Evolutionary conservation across 257 asterid species (phyloP), one percentile per base, ranked within the genome.

Genomic region (Solanum peruvianum): DNA sequence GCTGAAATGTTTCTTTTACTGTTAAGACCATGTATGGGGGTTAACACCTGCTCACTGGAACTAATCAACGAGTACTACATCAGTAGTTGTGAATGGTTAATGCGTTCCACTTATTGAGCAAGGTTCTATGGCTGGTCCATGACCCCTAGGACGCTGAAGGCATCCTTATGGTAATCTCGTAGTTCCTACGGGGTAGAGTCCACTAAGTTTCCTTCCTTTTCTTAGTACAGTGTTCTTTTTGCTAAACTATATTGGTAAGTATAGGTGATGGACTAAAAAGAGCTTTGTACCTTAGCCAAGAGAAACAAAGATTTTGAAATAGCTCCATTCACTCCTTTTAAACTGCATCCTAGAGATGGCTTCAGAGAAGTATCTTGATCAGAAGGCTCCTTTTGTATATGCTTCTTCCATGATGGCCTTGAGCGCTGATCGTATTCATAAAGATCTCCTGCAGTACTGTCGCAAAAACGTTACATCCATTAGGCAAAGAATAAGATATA

Each of bases 341-440:
- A 81, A 87, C 84, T 87, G 93, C 98, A 96, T 16, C 98, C 93
- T 75, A 39, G 88, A 82, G 90, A 88, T 18, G 97, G 88, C 10
- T 91, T 90, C 87, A 96, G 85, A 14, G 93, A 91, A 31, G 92
- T 85, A 14, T 91, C 87, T 47, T 89, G 83, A 42, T 81, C 85
- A 9, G 93, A 89, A 80, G 91, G 95, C 77, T 91, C 91, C 82
- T 69, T 85, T 44, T 76, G 92, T 90, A 95, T 91, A 56, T 96
- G 99, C 91, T 95, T 96, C 93, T 94, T 96, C 99, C 99, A 96
- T 64, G 96, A 91, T 44, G 98, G 98, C 89, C 91, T 95, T 33
- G 99, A 87, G 2, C 88, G 81, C 60, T 52, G 89, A 86, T 95
- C 98, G 70, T 93, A 92, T 93, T 94, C 99, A 86, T 94, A 96